These are phyloP conservation scores for Sporisorium sorghi DNA, from an alignment of 1,284 basidiomycete genomes.

Conservation along the genomic window DNA sequence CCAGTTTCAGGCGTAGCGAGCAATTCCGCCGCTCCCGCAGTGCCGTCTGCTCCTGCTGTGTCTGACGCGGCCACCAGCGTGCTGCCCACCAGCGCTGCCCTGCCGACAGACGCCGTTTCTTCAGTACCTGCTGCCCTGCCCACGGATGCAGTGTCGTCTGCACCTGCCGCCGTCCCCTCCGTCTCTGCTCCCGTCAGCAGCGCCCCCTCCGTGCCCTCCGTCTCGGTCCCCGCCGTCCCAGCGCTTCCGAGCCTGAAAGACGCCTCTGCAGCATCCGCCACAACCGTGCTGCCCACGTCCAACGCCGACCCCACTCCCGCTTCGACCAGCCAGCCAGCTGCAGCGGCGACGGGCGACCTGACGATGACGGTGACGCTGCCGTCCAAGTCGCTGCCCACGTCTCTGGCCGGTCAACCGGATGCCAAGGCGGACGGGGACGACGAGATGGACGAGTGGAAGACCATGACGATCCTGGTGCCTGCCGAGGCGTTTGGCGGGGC, in stretches of 20 bases:
- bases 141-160: slow-evolving; percentile 5
- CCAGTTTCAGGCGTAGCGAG: background rate
- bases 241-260: slow-evolving; percentile 12
- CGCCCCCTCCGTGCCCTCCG: slow-evolving; percentile 13
- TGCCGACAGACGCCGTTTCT: slow-evolving; percentile 3
- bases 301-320: slow-evolving; percentile 7
- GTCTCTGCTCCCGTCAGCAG: slow-evolving; percentile 3
- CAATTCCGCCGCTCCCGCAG: slow-evolving; percentile 5
- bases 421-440: slow-evolving; percentile 14
- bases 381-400: slow-evolving; percentile 26
- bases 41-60: slow-evolving; percentile 10
- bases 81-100: background rate
- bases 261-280: slow-evolving; percentile 26
- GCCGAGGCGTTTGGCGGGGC: slow-evolving; percentile 36
- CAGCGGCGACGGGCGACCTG: slow-evolving; percentile 19
- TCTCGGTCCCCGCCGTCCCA: slow-evolving; percentile 7
- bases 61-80: background rate
- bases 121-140: too few relatives aligned
- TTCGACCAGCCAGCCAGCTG: background rate
- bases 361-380: slow-evolving; percentile 46
- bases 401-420: slow-evolving; percentile 15
- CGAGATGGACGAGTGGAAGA: slow-evolving; percentile 27
- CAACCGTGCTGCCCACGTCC: slow-evolving; percentile 22
- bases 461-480: slow-evolving; percentile 48
- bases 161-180: slow-evolving; percentile 13